A percentile compares a stretch with the other conserved stretches of the same genome.
Conservation (phyloP, 106 monocot species). For the Iris macrosiphon region DNA sequence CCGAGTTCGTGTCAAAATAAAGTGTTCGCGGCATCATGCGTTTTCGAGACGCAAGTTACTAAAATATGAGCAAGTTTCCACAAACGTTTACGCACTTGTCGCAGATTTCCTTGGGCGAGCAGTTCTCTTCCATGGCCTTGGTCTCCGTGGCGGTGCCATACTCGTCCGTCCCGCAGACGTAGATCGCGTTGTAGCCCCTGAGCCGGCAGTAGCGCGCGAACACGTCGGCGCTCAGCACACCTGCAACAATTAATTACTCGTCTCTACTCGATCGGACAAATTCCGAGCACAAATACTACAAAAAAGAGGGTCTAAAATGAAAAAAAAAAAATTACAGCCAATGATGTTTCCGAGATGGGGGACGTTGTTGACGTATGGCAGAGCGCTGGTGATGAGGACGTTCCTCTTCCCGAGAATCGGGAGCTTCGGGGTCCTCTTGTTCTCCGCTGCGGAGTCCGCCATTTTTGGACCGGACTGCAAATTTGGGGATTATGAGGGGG, state of each 20-base stretch:
- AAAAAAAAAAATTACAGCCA: slow-evolving; percentile 42
- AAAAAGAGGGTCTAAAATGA: not conserved
- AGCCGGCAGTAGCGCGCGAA: slow-evolving; percentile 89
- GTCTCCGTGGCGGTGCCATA: slow-evolving; percentile 96
- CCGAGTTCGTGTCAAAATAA: too few species aligned
- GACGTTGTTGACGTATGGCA: slow-evolving; percentile 97
- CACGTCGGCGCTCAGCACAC: slow-evolving; percentile 94
- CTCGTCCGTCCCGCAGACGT: slow-evolving; percentile 92
- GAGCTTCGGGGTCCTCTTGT: slow-evolving; percentile 34
- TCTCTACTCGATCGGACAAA: not conserved
- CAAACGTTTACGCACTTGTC: slow-evolving; percentile 95
- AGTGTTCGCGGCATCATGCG: too few species aligned
- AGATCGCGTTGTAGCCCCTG: slow-evolving; percentile 75
- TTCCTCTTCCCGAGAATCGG: slow-evolving; percentile 71
- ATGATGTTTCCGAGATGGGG: slow-evolving; percentile 97
- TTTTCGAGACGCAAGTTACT: too few species aligned
- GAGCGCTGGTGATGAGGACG: slow-evolving; percentile 90
- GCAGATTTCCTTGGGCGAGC: slow-evolving; percentile 93
- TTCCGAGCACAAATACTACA: not conserved
- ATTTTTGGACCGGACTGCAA: too few species aligned
- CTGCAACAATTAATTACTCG: slow-evolving; percentile 19
- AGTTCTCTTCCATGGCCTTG: slow-evolving; percentile 95
- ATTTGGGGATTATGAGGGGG: too few species aligned
- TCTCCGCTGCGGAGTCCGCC: slow-evolving; percentile 10
- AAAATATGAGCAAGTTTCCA: too few species aligned